A percentile compares a stretch with the other conserved stretches of the same genome.
These are phyloP conservation scores for Coniochaeta hoffmannii DNA, from an alignment of 2,329 filamentous ascomycete species.

Conservation along the genomic window DNA sequence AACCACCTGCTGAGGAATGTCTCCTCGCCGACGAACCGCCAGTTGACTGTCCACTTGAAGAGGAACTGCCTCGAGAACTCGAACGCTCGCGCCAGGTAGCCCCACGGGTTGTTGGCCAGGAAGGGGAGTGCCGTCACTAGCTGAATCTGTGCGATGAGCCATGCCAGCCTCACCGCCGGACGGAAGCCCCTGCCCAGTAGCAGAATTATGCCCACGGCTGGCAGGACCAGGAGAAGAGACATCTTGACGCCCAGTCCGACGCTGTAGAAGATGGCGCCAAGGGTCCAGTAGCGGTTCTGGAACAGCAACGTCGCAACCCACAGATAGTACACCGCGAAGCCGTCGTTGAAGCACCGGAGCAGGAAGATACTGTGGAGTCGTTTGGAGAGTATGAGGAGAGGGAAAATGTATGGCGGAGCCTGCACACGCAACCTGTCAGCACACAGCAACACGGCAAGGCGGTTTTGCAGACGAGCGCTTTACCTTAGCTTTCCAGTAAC, in stretches of 20 bases:
- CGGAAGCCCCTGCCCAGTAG: slow-evolving; percentile 65
- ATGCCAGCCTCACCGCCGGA: slow-evolving; percentile 58
- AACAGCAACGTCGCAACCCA: slow-evolving; percentile 75
- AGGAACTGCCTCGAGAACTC: slow-evolving; percentile 87
- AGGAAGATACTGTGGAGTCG: slow-evolving; percentile 90
- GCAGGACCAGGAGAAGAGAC: slow-evolving; percentile 76
- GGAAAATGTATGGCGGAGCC: slow-evolving; percentile 81
- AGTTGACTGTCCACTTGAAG: slow-evolving; percentile 99
- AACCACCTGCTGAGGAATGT: slow-evolving; percentile 66
- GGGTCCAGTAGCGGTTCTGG: slow-evolving; percentile 66
- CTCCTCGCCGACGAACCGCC: slow-evolving; percentile 87
- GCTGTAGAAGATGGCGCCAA: slow-evolving; percentile 66
- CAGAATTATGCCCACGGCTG: slow-evolving; percentile 70
- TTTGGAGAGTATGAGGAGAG: slow-evolving; percentile 82
- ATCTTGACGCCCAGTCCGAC: slow-evolving; percentile 90
- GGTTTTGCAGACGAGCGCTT: slow-evolving; percentile 9
- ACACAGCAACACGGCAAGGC: too few species aligned
- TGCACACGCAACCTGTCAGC: slow-evolving; percentile 20
- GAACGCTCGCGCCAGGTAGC: slow-evolving; percentile 78
- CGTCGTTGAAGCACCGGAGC: slow-evolving; percentile 92
- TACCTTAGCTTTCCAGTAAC: slow-evolving; percentile 70
- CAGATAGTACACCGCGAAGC: slow-evolving; percentile 76
- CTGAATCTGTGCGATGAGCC: slow-evolving; percentile 72
- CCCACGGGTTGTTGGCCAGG: slow-evolving; percentile 52
- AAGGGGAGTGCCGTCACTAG: slow-evolving; percentile 63